Evolutionary conservation across 2,329 filamentous ascomycete genomes (phyloP).

Genomic region (Graphium sp.): DNA sequence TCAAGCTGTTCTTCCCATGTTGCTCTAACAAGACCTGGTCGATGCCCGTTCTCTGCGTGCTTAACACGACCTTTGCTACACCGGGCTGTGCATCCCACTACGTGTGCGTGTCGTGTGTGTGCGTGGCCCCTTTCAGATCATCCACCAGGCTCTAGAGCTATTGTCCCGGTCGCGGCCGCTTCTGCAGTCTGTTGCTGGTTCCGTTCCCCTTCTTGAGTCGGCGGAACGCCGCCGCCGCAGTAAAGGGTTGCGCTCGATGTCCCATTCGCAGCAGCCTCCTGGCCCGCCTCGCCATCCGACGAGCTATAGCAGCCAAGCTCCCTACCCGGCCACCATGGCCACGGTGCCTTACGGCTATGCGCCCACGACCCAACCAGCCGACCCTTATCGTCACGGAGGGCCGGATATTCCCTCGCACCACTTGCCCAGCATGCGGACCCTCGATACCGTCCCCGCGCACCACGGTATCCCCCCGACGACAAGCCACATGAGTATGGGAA

Average conservation of each 20-base stretch:
- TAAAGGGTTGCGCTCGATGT: not conserved
- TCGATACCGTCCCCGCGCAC: constrained; percentile 12
- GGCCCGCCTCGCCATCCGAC: constrained; percentile 4
- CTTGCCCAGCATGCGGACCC: constrained; percentile 22
- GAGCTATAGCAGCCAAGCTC: constrained; percentile 3
- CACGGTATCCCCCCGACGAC: constrained; percentile 4
- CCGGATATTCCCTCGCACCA: constrained; percentile 4
- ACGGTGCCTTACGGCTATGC: constrained; percentile 4
- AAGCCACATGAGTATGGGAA: constrained; percentile 2
- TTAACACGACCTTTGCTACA: too few relatives aligned
- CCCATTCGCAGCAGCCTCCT: constrained; percentile 1
- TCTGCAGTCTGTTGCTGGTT: too few relatives aligned
- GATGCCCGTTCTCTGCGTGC: too few relatives aligned
- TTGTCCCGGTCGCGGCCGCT: too few relatives aligned
- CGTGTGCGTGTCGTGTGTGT: too few relatives aligned
- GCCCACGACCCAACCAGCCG: constrained; percentile 2
- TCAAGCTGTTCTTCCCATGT: too few relatives aligned
- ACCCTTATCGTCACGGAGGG: constrained; percentile 4
- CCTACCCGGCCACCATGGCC: constrained; percentile 5
- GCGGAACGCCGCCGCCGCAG: not conserved
- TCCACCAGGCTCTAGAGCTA: too few relatives aligned
- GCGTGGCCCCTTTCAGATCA: too few relatives aligned
- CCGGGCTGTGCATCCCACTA: too few relatives aligned
- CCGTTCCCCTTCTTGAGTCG: too few relatives aligned
- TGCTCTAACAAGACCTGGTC: too few relatives aligned